These are phyloP conservation scores for Xylaria polymorpha DNA, from an alignment of 2,329 filamentous ascomycete species.

Conservation along the genomic window DNA sequence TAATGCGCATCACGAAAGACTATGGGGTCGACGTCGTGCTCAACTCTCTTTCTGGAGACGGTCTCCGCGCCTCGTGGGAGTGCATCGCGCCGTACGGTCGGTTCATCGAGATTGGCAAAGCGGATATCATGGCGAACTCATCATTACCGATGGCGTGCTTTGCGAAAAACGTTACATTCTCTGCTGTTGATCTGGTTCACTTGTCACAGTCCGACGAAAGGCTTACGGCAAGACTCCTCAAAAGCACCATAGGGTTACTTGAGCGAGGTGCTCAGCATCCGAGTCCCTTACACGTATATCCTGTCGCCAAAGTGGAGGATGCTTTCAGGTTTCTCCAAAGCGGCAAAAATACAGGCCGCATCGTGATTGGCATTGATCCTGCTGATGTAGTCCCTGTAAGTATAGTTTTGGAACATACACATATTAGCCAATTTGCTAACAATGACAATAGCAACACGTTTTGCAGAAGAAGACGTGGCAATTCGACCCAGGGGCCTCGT, in stretches of 20 bases:
- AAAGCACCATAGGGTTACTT: slow-evolving; percentile 36
- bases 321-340: slow-evolving; percentile 45
- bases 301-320: slow-evolving; percentile 40
- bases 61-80: slow-evolving; percentile 50
- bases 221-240: slow-evolving; percentile 35
- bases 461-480: slow-evolving; percentile 40
- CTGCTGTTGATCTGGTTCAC: slow-evolving; percentile 43
- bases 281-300: slow-evolving; percentile 41
- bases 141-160: slow-evolving; percentile 55
- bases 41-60: slow-evolving; percentile 50
- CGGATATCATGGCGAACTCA: slow-evolving; percentile 52
- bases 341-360: slow-evolving; percentile 43
- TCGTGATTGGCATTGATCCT: slow-evolving; percentile 41
- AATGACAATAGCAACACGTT: slow-evolving; percentile 38
- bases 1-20: slow-evolving; percentile 47
- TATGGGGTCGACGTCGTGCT: slow-evolving; percentile 52
- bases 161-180: slow-evolving; percentile 45
- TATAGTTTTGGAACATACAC: not conserved
- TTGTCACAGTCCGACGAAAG: slow-evolving; percentile 35
- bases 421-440: slow-evolving; percentile 1
- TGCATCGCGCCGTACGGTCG: slow-evolving; percentile 53
- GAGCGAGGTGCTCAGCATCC: slow-evolving; percentile 37
- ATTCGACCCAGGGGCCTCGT: slow-evolving; percentile 45
- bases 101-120: slow-evolving; percentile 53
- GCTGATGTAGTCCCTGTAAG: slow-evolving; percentile 46